Evolutionary conservation across 345 rosid genomes (phyloP), one percentile per base, ranked within the genome.

Genomic region (Mercurialis annua): DNA sequence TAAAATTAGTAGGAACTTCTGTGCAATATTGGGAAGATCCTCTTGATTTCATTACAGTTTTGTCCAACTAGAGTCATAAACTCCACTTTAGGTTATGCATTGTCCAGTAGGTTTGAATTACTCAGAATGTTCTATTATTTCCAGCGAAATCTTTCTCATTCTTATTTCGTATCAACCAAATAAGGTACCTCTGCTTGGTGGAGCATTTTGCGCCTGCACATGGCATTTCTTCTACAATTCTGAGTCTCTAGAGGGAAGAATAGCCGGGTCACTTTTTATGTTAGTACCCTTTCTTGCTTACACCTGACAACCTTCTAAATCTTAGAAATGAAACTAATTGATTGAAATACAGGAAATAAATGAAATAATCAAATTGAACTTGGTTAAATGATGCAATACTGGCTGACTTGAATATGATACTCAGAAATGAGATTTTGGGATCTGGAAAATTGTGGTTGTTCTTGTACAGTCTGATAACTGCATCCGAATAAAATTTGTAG

Each of bases 171-270:
- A 9, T 48, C 2, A 20, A 64, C 66, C 71, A 59, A 36, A 72
- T 59, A 65, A 89, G 97, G 96, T 89, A 54, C 95, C 97, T 61
- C 76, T 87, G 71, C 97, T 90, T n/a, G 99, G 96, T 47, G 96
- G 97, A 87, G 96, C 99, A 65, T 85, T 90, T 59, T 90, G 98
- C 60, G 98, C 96, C 27, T 90, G 97, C 74, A 86, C 97, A 15
- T 93, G 97, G 96, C 98, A 88, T 85, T 93, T 93, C 92, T 93
- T 90, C 70, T 93, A 90, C 72, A 90, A 93, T 70, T 83, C 86
- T 7, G 95, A 93, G 71, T 87, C 95, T 38, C 91, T 93, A 65
- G 96, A 93, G 97, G 98, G 90, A 77, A 77, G 65, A 63, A 44
- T 42, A 36, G 21, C 40, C 12, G 31, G 54, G 12, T 43, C 5